These are phyloP conservation scores for Olyra latifolia DNA, from an alignment of 176 grass and related monocot genomes.

Conservation along the genomic window DNA sequence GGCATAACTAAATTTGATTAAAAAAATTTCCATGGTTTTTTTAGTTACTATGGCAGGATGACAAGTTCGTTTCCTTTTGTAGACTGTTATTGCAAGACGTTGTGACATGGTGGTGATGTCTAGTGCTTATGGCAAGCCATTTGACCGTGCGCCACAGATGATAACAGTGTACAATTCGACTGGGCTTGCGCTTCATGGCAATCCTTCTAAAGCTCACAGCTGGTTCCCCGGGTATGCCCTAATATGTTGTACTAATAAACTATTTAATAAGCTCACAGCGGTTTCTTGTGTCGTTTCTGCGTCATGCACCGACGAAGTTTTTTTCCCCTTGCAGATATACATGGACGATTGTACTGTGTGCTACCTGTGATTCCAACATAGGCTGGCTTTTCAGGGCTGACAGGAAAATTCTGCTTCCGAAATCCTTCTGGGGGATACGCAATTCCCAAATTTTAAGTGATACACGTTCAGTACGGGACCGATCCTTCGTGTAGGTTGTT, in stretches of 20 bases:
- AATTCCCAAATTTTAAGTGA: conserved; percentile 64
- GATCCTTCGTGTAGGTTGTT: background rate
- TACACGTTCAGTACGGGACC: conserved; percentile 28
- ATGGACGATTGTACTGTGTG: conserved; percentile 66
- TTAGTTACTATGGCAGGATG: conserved; percentile 1
- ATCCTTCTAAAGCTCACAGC: conserved; percentile 64
- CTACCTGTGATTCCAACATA: conserved; percentile 59
- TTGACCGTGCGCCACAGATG: conserved; percentile 53
- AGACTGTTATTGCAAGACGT: conserved; percentile 64
- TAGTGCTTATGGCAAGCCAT: conserved; percentile 49
- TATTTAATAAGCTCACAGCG: conserved; percentile 3
- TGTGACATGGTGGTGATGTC: conserved; percentile 79
- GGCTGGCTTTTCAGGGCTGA: conserved; percentile 77
- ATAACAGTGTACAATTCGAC: conserved; percentile 62
- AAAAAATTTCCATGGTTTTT: background rate
- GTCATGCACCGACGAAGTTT: background rate
- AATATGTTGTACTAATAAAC: conserved; percentile 3
- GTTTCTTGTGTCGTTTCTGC: background rate
- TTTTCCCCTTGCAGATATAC: conserved; percentile 53
- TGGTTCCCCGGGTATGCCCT: conserved; percentile 87
- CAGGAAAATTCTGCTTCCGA: conserved; percentile 64
- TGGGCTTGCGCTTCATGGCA: conserved; percentile 51
- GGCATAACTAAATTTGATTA: background rate
- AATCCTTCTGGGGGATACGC: conserved; percentile 92
- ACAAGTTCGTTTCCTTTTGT: conserved; percentile 32